A percentile compares a stretch with the other conserved stretches of the same genome.
Conservation (phyloP, 1,284 basidiomycete species). For the Cutaneotrichosporon cyanovorans region DNA sequence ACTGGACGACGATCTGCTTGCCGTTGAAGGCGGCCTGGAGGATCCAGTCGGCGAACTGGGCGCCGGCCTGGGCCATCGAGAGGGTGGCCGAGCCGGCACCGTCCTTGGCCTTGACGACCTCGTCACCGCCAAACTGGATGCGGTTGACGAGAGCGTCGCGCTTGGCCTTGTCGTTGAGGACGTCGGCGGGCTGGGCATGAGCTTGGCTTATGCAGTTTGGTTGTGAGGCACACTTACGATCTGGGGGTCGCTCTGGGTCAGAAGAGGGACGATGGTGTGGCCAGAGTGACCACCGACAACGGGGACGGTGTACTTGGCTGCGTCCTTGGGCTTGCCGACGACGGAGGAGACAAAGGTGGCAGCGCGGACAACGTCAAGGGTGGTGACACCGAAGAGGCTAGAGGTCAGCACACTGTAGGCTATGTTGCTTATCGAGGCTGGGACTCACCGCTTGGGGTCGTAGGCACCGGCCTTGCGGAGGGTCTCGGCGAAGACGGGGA, state of each 20-base stretch:
- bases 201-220: neutral
- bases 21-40: slow-evolving; percentile 72
- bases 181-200: slow-evolving; percentile 20
- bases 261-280: slow-evolving; percentile 87
- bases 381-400: slow-evolving; percentile 72
- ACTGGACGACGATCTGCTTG: slow-evolving; percentile 76
- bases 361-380: slow-evolving; percentile 93
- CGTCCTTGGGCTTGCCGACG: slow-evolving; percentile 58
- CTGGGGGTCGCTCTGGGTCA: slow-evolving; percentile 62
- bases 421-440: no score
- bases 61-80: slow-evolving; percentile 89
- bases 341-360: slow-evolving; percentile 81
- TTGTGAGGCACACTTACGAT: slow-evolving; percentile 25
- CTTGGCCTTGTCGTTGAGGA: slow-evolving; percentile 53
- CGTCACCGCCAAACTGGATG: slow-evolving; percentile 88
- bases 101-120: slow-evolving; percentile 55
- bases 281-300: slow-evolving; percentile 97
- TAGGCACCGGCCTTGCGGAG: slow-evolving; percentile 91
- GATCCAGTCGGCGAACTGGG: slow-evolving; percentile 77
- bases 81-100: slow-evolving; percentile 83
- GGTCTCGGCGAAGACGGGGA: slow-evolving; percentile 90
- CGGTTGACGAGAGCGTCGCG: slow-evolving; percentile 66
- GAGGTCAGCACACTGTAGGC: neutral
- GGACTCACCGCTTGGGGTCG: slow-evolving; percentile 62
- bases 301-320: slow-evolving; percentile 61